Conservation (phyloP, 2,329 filamentous ascomycete genomes). For the Bipolaris victoriae region DNA sequence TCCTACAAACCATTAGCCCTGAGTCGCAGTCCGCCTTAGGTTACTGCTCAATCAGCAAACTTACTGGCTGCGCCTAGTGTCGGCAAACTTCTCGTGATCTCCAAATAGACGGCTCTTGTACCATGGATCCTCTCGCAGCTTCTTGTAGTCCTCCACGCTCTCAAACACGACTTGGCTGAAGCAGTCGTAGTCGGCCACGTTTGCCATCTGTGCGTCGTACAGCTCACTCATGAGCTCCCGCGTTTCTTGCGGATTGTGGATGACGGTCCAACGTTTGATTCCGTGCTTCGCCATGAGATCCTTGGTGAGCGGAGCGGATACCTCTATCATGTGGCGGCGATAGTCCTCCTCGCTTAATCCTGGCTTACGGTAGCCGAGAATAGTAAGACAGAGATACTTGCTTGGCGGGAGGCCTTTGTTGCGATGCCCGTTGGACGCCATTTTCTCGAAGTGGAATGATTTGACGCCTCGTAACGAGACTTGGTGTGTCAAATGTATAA, state of each 20-base stretch:
- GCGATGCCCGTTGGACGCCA: neutral
- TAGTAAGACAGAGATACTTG: conserved; percentile 54
- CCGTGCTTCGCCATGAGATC: conserved; percentile 59
- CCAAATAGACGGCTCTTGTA: conserved; percentile 54
- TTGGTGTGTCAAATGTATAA: neutral
- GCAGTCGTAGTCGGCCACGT: conserved; percentile 59
- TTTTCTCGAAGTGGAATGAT: neutral
- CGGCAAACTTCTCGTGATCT: conserved; percentile 60
- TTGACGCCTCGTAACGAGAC: neutral
- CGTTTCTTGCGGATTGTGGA: conserved; percentile 50
- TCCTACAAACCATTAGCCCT: conserved; percentile 35
- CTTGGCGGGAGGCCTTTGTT: conserved; percentile 2
- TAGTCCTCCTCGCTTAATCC: conserved; percentile 60
- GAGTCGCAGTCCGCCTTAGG: neutral
- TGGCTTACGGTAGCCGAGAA: conserved; percentile 55
- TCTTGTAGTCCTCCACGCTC: conserved; percentile 54
- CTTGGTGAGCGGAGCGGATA: conserved; percentile 56
- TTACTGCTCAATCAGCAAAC: conserved; percentile 13
- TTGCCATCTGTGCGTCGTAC: conserved; percentile 56
- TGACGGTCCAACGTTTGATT: conserved; percentile 55
- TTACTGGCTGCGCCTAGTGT: conserved; percentile 53
- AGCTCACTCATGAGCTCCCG: conserved; percentile 48
- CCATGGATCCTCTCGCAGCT: conserved; percentile 58
- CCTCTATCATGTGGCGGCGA: conserved; percentile 55
- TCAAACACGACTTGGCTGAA: conserved; percentile 58